A percentile compares a stretch with the other conserved stretches of the same genome.
These are phyloP conservation scores for Fusarium compactum DNA, from an alignment of 2,329 filamentous ascomycete species.

Conservation along the genomic window DNA sequence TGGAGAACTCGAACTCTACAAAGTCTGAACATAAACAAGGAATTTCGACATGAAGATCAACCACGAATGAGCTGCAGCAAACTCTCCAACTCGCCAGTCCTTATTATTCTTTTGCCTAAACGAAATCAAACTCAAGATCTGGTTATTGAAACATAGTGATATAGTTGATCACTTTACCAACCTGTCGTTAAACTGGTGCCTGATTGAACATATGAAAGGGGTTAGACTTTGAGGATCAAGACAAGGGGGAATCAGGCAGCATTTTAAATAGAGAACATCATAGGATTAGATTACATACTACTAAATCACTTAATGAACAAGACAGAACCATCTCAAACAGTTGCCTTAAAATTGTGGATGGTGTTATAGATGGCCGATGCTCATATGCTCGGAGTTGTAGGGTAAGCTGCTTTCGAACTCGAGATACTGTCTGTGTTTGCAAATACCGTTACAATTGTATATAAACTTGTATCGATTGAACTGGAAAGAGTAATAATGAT, in stretches of 20 bases:
- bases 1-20: too few relatives aligned
- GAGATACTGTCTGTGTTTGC: not conserved
- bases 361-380: not conserved
- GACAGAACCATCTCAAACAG: not conserved
- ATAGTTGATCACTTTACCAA: not conserved
- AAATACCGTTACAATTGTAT: not conserved
- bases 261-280: not conserved
- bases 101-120: not conserved
- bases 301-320: not conserved
- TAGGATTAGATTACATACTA: accelerated
- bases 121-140: not conserved
- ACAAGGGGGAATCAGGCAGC: conserved; percentile 14
- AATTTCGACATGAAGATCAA: not conserved
- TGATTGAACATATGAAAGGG: not conserved
- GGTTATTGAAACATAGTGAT: not conserved
- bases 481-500: too few relatives aligned
- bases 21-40: too few relatives aligned
- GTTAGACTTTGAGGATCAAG: not conserved
- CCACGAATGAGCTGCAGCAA: too few relatives aligned
- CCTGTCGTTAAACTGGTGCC: conserved; percentile 2
- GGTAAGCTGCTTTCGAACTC: not conserved
- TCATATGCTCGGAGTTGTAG: not conserved
- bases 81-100: too few relatives aligned
- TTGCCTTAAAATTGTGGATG: not conserved
- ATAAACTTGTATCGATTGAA: too few relatives aligned